Percentiles rank a stretch among this genome's conserved stretches.
Conservation (phyloP, 108 stramenopile genomes). For the Fragilaria radians region DNA sequence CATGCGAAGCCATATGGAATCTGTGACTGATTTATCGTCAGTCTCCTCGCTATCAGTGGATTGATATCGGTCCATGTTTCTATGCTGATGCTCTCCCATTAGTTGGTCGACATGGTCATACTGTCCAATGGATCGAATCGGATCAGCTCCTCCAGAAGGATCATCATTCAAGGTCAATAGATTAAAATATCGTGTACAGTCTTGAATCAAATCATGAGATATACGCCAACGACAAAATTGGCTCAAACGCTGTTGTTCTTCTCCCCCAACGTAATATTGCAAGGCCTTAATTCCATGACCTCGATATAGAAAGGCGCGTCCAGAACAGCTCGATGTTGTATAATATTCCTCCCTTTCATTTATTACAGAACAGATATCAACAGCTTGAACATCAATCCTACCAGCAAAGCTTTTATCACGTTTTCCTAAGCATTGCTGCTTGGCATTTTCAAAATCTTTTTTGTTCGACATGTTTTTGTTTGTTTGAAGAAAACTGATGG, state of each 20-base stretch:
- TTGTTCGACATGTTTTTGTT: too few relatives aligned
- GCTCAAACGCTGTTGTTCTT: too few relatives aligned
- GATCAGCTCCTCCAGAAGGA: constrained; percentile 75
- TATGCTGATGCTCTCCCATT: not conserved
- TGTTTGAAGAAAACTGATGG: too few relatives aligned
- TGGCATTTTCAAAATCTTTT: constrained; percentile 67
- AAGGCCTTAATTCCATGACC: constrained; percentile 79
- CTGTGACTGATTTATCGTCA: constrained; percentile 1
- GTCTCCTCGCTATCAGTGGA: constrained; percentile 12
- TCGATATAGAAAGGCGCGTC: constrained; percentile 74
- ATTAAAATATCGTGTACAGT: constrained; percentile 65
- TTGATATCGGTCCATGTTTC: not conserved
- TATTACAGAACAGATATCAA: constrained; percentile 68
- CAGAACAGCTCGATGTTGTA: constrained; percentile 70
- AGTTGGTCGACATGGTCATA: constrained; percentile 34
- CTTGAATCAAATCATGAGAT: constrained; percentile 58
- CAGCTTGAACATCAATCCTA: constrained; percentile 77
- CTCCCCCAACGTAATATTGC: constrained; percentile 16
- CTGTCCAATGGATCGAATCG: constrained; percentile 65
- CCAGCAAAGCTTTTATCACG: constrained; percentile 80
- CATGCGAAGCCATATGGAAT: constrained; percentile 65
- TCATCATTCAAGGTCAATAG: constrained; percentile 49
- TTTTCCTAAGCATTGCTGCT: constrained; percentile 62
- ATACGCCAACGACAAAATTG: constrained; percentile 66
- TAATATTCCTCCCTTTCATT: constrained; percentile 57